Evolutionary conservation across 345 rosid genomes (phyloP), one percentile per base, ranked within the genome.

Genomic region (Lepidium africanum): DNA sequence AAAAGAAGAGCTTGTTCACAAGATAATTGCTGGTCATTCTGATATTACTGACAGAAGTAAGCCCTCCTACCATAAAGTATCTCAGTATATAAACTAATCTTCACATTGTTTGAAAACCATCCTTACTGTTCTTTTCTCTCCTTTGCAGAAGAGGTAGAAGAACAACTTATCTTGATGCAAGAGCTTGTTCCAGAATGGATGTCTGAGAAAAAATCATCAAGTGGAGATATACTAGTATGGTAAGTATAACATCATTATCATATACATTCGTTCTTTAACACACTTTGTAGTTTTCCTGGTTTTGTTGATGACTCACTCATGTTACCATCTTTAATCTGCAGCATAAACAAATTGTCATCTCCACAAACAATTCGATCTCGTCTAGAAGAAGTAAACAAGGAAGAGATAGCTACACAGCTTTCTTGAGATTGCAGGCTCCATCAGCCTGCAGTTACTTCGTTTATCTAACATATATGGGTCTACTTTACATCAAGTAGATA

Each of bases 141-240:
- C 11, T 36, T 79, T 39, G 42, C 86, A 88, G 97, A 75, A 73
- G 97, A 91, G 78, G 82, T 87, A 46, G 92, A 89, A 73, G 97
- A 87, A 67, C 97, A 86, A 74, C 75, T 88, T 11, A 77, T 69
- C 35, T 61, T 91, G 76, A 41, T 94, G 81, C 79, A 71, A 67
- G 93, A 91, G 75, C 77, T 89, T 14, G 95, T 83, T 63, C 97
- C 99, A 0, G 95, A 89, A 58, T 89, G 97, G 99, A 86, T 94
- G 4, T 79, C 83, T 5, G 89, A 89, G 78, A 91, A 88, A 76
- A 43, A 23, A 19, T 72, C 90, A 13, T 78, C 80, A 30, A 45
- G 81, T 33, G 93, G 96, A 9, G 96, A 89, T 69, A 9, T 77
- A 43, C 88, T 94, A 55, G 48, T 89, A 15, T 75, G 95, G 97